A percentile compares a stretch with the other conserved stretches of the same genome.
phyloP scores from a whole-genome alignment of 495 filamentous ascomycete genomes.

The Tuber borchii region DNA sequence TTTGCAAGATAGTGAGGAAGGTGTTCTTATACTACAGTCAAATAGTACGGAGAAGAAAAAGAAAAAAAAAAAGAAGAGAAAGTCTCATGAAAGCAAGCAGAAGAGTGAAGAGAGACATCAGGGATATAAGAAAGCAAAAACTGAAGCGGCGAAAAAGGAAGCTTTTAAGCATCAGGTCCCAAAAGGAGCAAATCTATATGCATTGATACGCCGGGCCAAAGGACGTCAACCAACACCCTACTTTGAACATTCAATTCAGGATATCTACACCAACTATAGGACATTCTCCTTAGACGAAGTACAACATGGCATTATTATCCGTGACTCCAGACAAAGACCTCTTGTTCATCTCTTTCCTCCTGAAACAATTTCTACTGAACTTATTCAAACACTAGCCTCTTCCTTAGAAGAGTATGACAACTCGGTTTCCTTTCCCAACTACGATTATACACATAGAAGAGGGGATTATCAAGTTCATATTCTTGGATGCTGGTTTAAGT shows the following conservation, averaged over 20 bases:
- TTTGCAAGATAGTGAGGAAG: background rate
- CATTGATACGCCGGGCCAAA: background rate
- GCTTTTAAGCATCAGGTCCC: background rate
- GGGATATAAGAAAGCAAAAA: background rate
- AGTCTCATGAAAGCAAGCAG: background rate
- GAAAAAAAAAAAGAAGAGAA: background rate
- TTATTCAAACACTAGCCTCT: background rate
- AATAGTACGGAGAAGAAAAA: background rate
- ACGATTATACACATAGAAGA: background rate
- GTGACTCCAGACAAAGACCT: background rate
- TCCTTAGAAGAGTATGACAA: background rate
- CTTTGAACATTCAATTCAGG: background rate
- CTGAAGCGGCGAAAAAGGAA: background rate
- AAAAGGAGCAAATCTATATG: background rate
- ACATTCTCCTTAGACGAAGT: background rate
- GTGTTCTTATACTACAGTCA: background rate
- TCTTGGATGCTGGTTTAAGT: conserved; percentile 1
- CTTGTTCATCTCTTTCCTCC: background rate
- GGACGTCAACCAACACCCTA: background rate
- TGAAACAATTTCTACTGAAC: background rate
- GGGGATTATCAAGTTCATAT: background rate
- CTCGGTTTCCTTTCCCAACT: no score
- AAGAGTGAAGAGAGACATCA: background rate
- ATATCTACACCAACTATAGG: background rate
- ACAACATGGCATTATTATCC: background rate